Evolutionary conservation across 108 stramenopile species (phyloP).

Genomic region (Stephanodiscus triporus): DNA sequence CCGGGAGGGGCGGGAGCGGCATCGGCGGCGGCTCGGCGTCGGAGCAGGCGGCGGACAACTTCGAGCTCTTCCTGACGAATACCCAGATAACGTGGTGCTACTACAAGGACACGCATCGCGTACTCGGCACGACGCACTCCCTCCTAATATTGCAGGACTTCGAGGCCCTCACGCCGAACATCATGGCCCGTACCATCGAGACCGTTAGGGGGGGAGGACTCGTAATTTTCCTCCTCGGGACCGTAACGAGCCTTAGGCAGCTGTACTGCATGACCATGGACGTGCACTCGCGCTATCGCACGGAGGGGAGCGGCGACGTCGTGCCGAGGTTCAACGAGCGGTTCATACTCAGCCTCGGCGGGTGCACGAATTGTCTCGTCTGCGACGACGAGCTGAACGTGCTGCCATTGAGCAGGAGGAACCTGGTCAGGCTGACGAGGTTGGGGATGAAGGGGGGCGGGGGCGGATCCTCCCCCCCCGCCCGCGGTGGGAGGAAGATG

Average conservation of each 20-base stretch:
- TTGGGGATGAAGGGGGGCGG: constrained; percentile 39
- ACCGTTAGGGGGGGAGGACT: constrained; percentile 98
- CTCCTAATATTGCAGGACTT: constrained; percentile 98
- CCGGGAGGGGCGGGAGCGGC: constrained; percentile 7
- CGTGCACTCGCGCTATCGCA: constrained; percentile 96
- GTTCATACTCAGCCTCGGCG: constrained; percentile 93
- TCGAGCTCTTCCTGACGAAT: constrained; percentile 96
- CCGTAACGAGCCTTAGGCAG: constrained; percentile 95
- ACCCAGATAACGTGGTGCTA: constrained; percentile 99
- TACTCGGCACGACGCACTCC: constrained; percentile 96
- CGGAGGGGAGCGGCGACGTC: constrained; percentile 85
- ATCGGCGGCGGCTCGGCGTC: constrained; percentile 16
- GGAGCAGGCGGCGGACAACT: constrained; percentile 82
- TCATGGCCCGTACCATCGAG: constrained; percentile 98
- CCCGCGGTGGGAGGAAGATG: constrained; percentile 31
- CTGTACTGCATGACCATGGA: constrained; percentile 99
- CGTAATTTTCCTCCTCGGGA: constrained; percentile 91
- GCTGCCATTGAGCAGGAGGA: constrained; percentile 83
- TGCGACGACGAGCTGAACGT: constrained; percentile 99
- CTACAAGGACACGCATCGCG: constrained; percentile 97
- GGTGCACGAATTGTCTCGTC: constrained; percentile 91
- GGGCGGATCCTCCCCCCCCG: neutral
- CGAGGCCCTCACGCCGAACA: constrained; percentile 98
- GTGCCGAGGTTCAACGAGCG: constrained; percentile 99
- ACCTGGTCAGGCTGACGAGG: constrained; percentile 52